Evolutionary conservation across 129 eudicot species (phyloP).

Genomic region (Chrysanthemum makinoi): DNA sequence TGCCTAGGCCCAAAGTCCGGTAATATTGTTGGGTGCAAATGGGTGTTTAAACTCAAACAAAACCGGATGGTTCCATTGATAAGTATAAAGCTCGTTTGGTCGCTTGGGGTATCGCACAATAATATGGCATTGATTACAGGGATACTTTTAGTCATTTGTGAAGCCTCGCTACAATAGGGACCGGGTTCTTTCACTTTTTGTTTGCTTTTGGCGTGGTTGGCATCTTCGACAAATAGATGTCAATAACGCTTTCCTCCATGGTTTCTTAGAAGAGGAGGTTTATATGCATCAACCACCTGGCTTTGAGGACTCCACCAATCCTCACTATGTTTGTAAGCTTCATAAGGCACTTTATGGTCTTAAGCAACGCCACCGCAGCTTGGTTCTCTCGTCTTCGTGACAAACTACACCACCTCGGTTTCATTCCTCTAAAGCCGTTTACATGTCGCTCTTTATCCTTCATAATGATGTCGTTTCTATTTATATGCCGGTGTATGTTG

Average conservation of each 20-base stretch:
- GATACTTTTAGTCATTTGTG: slow-evolving; percentile 4
- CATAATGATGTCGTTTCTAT: no score
- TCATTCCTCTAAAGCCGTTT: no score
- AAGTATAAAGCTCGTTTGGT: slow-evolving; percentile 8
- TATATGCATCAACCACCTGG: no score
- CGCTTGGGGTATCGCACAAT: slow-evolving; percentile 2
- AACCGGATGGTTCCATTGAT: not conserved
- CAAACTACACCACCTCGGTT: no score
- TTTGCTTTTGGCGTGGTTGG: not conserved
- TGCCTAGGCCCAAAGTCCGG: not conserved
- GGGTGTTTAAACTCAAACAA: slow-evolving; percentile 7
- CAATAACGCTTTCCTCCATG: no score
- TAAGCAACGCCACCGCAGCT: slow-evolving; percentile 1
- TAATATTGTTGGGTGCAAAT: slow-evolving; percentile 5
- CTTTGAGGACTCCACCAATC: no score
- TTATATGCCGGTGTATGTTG: no score
- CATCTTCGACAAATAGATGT: no score
- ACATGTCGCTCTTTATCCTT: no score
- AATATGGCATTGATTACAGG: not conserved
- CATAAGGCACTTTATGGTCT: slow-evolving; percentile 2
- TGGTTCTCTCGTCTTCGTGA: slow-evolving; percentile 19
- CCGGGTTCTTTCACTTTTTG: not conserved
- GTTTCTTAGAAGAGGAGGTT: no score
- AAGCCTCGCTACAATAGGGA: not conserved
- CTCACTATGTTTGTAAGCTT: not conserved